Base-by-base conservation (phyloP, 2,329 filamentous ascomycete genomes). In the Emergomyces africanus region DNA sequence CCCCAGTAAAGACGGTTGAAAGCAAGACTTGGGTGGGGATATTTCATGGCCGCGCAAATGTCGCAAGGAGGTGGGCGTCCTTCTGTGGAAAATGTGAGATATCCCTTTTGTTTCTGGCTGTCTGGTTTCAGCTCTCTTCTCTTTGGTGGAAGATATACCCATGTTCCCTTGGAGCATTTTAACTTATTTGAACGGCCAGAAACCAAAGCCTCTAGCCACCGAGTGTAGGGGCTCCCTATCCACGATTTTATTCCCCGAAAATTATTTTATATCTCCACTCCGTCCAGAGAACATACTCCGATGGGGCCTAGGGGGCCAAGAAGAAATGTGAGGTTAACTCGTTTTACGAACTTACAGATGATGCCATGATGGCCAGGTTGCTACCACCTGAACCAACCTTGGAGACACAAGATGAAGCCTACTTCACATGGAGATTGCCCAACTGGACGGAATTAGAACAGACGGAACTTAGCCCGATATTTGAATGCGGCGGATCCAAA, bases 381-480 rank as follows among this genome's bases (percentile, higher is more conserved):
- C 81, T 97, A 61, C 84, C 85, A 12, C 84, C 86, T 58, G 77
- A 90, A 54, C 85, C 90, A 65, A 90, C 96, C 65, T 84, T 91
- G 63, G 88, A 90, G 69, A 86, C 87, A 39, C 81, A 92, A 63
- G 86, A 86, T 58, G 89, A 96, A 70, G 80, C 80, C 46, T 76
- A 86, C 66, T 73, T 88, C 73, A 96, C 90, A 67, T 99, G 94
- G 94, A 84, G 88, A 35, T 89, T 99, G 62, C 81, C 88, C 66
- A 81, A 87, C 62, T 99, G 92, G 91, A 82, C 87, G 64, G 80
- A 77, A 42, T 75, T 95, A 65, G 78, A 81, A 18, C 87, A 89
- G 75, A 90, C 88, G 70, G 87, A 94, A 68, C 90, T 95, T 77
- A 90, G 94, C 1, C 94, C 94, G 2, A 72, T 87, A 60, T 99